These are phyloP conservation scores for Holtermannia corniformis DNA, from an alignment of 768 basidiomycete genomes.

Conservation along the genomic window DNA sequence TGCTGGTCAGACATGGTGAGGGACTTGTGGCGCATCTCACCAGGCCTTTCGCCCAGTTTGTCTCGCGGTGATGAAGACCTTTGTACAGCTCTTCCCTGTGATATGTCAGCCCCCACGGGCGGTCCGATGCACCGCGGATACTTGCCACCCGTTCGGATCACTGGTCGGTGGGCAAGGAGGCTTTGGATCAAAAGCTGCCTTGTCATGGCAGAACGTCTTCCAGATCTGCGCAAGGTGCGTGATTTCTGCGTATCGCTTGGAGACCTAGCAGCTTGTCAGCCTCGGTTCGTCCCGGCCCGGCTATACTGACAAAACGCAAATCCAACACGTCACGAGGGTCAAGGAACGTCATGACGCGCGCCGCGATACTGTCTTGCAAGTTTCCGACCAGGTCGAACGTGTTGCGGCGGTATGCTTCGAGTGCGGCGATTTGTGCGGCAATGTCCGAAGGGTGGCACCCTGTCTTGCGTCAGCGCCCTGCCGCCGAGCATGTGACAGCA, in stretches of 20 bases:
- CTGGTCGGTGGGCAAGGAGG: too few relatives aligned
- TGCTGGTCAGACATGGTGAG: background rate
- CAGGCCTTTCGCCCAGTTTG: slow-evolving; percentile 65
- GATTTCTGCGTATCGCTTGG: slow-evolving; percentile 46
- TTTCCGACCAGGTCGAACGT: slow-evolving; percentile 73
- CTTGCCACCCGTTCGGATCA: slow-evolving; percentile 74
- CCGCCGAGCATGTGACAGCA: background rate
- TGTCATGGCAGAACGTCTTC: slow-evolving; percentile 55
- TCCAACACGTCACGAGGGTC: slow-evolving; percentile 56
- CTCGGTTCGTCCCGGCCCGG: background rate
- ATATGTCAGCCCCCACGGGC: background rate
- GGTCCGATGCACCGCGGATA: slow-evolving; percentile 7
- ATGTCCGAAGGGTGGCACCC: slow-evolving; percentile 79
- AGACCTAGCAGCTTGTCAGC: slow-evolving; percentile 32
- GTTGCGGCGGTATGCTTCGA: slow-evolving; percentile 72
- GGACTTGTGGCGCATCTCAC: background rate
- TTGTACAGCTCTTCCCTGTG: slow-evolving; percentile 61
- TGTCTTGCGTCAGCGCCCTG: slow-evolving; percentile 21
- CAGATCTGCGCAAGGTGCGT: slow-evolving; percentile 62
- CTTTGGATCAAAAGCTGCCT: background rate
- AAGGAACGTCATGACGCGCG: slow-evolving; percentile 55
- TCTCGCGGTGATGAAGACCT: slow-evolving; percentile 72
- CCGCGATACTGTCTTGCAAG: slow-evolving; percentile 57
- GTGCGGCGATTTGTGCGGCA: slow-evolving; percentile 66
- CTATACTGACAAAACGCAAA: slow-evolving; percentile 44